Evolutionary conservation across 148 eudicot species (phyloP).

Genomic region (Vaccinium darrowii): DNA sequence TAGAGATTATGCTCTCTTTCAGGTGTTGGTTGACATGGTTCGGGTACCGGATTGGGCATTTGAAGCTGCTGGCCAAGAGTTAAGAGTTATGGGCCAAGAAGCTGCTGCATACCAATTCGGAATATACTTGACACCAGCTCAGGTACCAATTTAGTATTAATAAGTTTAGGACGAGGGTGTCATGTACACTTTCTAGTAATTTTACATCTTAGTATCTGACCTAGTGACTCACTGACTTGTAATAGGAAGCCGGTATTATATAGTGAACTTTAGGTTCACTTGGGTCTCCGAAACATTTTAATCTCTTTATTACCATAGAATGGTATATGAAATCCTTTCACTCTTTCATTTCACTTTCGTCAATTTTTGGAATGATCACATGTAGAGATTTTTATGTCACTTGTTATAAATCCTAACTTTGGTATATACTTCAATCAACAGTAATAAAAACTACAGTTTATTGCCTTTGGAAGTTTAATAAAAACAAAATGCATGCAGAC

Average conservation of each 20-base stretch:
- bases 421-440: not conserved
- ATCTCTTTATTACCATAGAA: not conserved
- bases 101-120: constrained; percentile 83
- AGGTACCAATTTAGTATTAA: constrained; percentile 42
- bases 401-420: not conserved
- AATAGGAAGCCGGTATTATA: not conserved
- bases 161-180: not conserved
- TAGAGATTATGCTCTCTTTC: constrained; percentile 7
- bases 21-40: constrained; percentile 93
- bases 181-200: not conserved
- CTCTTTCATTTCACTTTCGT: not conserved
- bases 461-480: not conserved
- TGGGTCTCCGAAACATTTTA: not conserved
- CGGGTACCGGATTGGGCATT: constrained; percentile 98
- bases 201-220: not conserved
- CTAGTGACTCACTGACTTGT: not conserved
- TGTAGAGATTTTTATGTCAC: not conserved
- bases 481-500: constrained; percentile 42
- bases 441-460: not conserved
- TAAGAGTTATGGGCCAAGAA: constrained; percentile 95
- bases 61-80: constrained; percentile 95
- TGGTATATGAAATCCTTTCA: not conserved
- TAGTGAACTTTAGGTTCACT: not conserved
- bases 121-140: constrained; percentile 79
- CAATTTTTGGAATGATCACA: not conserved